Evolutionary conservation across 1,139 yeast genomes (phyloP).

Genomic region (Meyerozyma carpophila): DNA sequence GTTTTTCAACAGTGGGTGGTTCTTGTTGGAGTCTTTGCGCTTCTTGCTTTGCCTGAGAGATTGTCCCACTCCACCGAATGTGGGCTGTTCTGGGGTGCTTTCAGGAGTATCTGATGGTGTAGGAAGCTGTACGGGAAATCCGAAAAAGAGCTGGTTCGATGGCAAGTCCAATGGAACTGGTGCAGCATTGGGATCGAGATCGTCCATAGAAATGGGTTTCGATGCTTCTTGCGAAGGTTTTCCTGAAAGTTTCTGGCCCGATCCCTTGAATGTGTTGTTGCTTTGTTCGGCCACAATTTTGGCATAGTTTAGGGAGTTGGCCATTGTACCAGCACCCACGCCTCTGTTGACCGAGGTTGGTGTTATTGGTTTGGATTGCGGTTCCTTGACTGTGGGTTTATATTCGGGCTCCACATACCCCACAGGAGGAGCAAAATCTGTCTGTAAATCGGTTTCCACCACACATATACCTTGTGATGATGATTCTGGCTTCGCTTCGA

Average conservation of each 20-base stretch:
- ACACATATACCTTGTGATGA: slow-evolving; percentile 72
- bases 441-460: slow-evolving; percentile 92
- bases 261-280: slow-evolving; percentile 44
- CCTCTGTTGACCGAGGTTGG: slow-evolving; percentile 34
- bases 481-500: slow-evolving; percentile 83
- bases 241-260: slow-evolving; percentile 73
- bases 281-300: slow-evolving; percentile 45
- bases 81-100: slow-evolving; percentile 23
- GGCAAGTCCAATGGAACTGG: slow-evolving; percentile 75
- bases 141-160: slow-evolving; percentile 85
- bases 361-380: slow-evolving; percentile 28
- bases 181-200: slow-evolving; percentile 48
- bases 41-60: slow-evolving; percentile 70
- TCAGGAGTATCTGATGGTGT: slow-evolving; percentile 39
- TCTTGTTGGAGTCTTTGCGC: slow-evolving; percentile 54
- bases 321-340: slow-evolving; percentile 72
- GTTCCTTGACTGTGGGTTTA: slow-evolving; percentile 30
- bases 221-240: slow-evolving; percentile 29
- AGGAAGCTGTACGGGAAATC: slow-evolving; percentile 82
- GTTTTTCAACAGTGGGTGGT: slow-evolving; percentile 41
- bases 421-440: slow-evolving; percentile 98
- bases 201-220: slow-evolving; percentile 23
- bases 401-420: slow-evolving; percentile 93
- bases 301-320: slow-evolving; percentile 66
- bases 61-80: slow-evolving; percentile 61